Evolutionary conservation across 805 yeast species (phyloP).

Genomic region (Candida boleticola): DNA sequence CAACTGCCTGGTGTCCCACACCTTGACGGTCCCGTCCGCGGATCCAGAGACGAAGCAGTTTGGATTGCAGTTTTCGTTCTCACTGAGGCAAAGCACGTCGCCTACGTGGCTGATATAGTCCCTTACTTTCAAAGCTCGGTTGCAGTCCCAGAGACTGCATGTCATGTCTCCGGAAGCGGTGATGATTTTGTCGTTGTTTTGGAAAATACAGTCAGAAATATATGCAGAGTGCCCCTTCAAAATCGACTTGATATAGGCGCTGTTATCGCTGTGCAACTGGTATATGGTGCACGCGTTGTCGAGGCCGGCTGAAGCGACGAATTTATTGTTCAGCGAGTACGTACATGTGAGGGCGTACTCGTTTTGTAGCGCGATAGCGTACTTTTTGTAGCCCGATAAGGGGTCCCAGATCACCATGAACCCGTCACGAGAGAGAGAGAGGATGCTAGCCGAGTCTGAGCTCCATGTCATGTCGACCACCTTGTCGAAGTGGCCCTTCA

Average conservation of each 20-base stretch:
- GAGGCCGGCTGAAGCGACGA: slow-evolving; percentile 80
- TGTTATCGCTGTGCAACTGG: slow-evolving; percentile 22
- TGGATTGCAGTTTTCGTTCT: slow-evolving; percentile 14
- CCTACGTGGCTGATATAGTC: slow-evolving; percentile 68
- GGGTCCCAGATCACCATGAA: slow-evolving; percentile 83
- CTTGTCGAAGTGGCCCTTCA: slow-evolving; percentile 71
- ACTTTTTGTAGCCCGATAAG: slow-evolving; percentile 63
- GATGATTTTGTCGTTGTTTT: slow-evolving; percentile 50
- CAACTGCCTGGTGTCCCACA: slow-evolving; percentile 64
- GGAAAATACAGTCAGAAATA: slow-evolving; percentile 69
- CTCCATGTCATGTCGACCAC: slow-evolving; percentile 71
- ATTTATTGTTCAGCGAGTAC: slow-evolving; percentile 59
- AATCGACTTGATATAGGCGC: slow-evolving; percentile 41
- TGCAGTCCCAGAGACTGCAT: slow-evolving; percentile 75
- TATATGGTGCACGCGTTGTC: slow-evolving; percentile 78
- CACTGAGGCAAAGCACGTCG: slow-evolving; percentile 57
- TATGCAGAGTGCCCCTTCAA: slow-evolving; percentile 84
- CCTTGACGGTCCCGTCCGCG: slow-evolving; percentile 63
- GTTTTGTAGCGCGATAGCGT: slow-evolving; percentile 69
- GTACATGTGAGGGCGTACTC: slow-evolving; percentile 81
- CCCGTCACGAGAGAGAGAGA: slow-evolving; percentile 86
- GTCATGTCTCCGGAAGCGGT: slow-evolving; percentile 86
- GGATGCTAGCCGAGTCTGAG: slow-evolving; percentile 52
- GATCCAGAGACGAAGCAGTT: slow-evolving; percentile 57
- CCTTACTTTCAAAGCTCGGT: slow-evolving; percentile 50